A percentile compares a stretch with the other conserved stretches of the same genome.
phyloP scores from a whole-genome alignment of 805 yeast species.

The Lipomyces spencermartinsiae region DNA sequence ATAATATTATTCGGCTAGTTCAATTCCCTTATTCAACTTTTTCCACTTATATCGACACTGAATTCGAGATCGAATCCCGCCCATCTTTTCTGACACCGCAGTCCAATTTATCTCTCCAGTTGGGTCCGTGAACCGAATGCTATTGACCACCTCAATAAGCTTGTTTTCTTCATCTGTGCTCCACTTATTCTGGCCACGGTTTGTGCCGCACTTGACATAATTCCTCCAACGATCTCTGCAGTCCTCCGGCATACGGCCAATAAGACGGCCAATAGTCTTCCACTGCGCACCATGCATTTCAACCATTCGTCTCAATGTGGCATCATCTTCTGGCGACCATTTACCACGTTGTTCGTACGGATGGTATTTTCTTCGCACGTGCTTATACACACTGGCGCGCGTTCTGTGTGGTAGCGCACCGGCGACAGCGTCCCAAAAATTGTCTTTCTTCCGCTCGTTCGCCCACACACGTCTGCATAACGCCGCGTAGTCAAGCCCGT shows the following conservation, averaged over 20 bases:
- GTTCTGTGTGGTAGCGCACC: slow-evolving; percentile 83
- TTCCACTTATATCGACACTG: slow-evolving; percentile 97
- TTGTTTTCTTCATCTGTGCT: slow-evolving; percentile 69
- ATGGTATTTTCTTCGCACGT: slow-evolving; percentile 88
- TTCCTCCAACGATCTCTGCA: slow-evolving; percentile 97
- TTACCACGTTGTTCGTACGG: slow-evolving; percentile 85
- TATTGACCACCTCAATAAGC: slow-evolving; percentile 61
- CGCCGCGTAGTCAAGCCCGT: slow-evolving; percentile 66
- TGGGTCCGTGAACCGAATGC: slow-evolving; percentile 53
- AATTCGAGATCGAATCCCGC: slow-evolving; percentile 85
- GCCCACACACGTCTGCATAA: slow-evolving; percentile 89
- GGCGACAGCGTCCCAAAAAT: slow-evolving; percentile 85
- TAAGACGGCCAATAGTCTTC: slow-evolving; percentile 78
- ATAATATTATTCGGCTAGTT: background rate
- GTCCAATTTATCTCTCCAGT: slow-evolving; percentile 78
- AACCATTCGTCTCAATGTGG: slow-evolving; percentile 65
- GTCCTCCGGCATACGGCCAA: slow-evolving; percentile 97
- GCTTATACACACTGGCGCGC: slow-evolving; percentile 89
- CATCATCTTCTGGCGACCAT: slow-evolving; percentile 88
- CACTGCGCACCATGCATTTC: slow-evolving; percentile 79
- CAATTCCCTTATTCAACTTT: slow-evolving; percentile 50
- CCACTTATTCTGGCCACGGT: slow-evolving; percentile 83
- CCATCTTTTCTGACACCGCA: slow-evolving; percentile 84
- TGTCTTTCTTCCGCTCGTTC: slow-evolving; percentile 81
- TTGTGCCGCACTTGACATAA: slow-evolving; percentile 87